Evolutionary conservation across 2,329 filamentous ascomycete species (phyloP), one percentile per base, ranked within the genome.

Genomic region (Paraphoma chrysanthemicola): DNA sequence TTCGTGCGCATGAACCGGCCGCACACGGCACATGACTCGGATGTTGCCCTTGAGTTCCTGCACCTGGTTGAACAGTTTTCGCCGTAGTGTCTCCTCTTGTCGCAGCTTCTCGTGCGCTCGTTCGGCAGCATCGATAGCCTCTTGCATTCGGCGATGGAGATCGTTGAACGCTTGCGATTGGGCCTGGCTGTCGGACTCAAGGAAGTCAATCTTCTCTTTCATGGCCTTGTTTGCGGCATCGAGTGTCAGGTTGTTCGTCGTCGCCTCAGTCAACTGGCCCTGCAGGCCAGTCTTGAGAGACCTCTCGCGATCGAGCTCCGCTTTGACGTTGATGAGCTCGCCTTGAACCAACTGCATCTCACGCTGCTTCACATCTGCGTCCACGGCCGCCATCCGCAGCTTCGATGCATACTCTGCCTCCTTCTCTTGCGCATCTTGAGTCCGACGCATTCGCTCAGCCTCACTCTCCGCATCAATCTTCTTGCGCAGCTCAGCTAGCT

Each of bases 11-110:
- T 69, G 18, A 90, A 89, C 81, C 1, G 95, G 95, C 41, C 96
- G 89, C 29, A 98, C 94, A 73, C 95, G 88, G 72, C 94, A 98
- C 87, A 99, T 99, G 64, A 99, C 95, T 17, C 95, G 90, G 70
- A 99, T 99, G 73, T 99, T 99, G 68, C 95, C 95, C 77, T 97
- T 97, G 57, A 99, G 86, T 72, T 99, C 95, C 75, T 99, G 93
- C 45, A 99, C 94, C 75, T 96, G 95, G 78, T 98, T 98, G 81
- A 98, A 97, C 0, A 99, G 85, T 66, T 96, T 94, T 18, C 95
- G 87, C 12, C 95, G 88, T 48, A 97, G 82, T 0, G 91, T 95
- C 78, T 99, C 95, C 73, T 98, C 95, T 69, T 90, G 92, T 60
- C 95, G 89, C 29, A 99, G 82, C 72, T 95, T 97, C 63, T 92